Percentiles rank a stretch among this genome's conserved stretches.
Evolutionary conservation across 768 basidiomycete genomes (phyloP).

Genomic region (Suillus weaverae): DNA sequence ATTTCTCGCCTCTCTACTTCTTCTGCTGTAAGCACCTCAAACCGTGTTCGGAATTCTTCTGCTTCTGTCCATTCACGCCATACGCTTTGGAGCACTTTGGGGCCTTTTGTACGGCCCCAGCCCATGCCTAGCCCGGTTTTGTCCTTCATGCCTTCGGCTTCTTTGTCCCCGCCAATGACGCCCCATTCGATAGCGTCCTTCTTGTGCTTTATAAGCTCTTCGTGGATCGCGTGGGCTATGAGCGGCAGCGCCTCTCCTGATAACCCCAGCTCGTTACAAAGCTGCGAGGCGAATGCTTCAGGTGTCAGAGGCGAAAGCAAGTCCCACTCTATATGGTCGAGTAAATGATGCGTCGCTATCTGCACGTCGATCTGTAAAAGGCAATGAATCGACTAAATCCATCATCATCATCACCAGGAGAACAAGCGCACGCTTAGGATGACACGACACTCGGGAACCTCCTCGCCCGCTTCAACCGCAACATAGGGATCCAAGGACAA

Average conservation of each 20-base stretch:
- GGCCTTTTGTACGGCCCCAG: constrained; percentile 76
- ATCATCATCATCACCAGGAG: constrained; percentile 10
- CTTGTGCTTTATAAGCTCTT: constrained; percentile 94
- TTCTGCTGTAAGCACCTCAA: constrained; percentile 84
- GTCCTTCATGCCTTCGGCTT: constrained; percentile 68
- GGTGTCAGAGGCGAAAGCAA: constrained; percentile 91
- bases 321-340: constrained; percentile 99
- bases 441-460: constrained; percentile 76
- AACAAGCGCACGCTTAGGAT: constrained; percentile 65
- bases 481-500: constrained; percentile 32
- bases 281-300: constrained; percentile 74
- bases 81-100: constrained; percentile 79
- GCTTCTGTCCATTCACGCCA: constrained; percentile 97
- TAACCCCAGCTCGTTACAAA: constrained; percentile 86
- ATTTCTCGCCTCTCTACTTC: constrained; percentile 90
- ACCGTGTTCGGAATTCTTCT: constrained; percentile 85
- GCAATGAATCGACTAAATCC: constrained; percentile 11
- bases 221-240: constrained; percentile 90
- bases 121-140: constrained; percentile 80
- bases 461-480: constrained; percentile 48
- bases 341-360: constrained; percentile 85
- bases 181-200: constrained; percentile 95
- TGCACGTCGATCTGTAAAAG: constrained; percentile 87
- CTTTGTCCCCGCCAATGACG: constrained; percentile 65
- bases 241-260: constrained; percentile 86